A percentile compares a stretch with the other conserved stretches of the same genome.
Conservation (phyloP, 1,139 yeast genomes). For the Geotrichum aggregatum region DNA sequence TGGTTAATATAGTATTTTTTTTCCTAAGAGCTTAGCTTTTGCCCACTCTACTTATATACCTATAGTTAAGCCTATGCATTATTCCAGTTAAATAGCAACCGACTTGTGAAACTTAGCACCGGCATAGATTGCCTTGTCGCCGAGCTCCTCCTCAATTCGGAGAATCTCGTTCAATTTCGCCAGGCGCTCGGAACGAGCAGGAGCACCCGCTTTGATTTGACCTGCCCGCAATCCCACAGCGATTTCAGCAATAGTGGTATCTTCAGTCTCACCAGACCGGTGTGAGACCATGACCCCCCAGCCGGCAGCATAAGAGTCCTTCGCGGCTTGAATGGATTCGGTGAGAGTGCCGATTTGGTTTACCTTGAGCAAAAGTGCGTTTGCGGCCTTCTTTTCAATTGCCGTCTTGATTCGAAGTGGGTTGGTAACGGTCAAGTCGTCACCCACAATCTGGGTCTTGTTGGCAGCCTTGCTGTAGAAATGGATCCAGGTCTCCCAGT, state of each 20-base stretch:
- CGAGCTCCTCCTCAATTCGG: conserved; percentile 96
- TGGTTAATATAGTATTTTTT: no score
- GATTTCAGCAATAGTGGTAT: conserved; percentile 93
- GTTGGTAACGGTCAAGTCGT: conserved; percentile 97
- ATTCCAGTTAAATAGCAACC: conserved; percentile 30
- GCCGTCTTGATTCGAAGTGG: conserved; percentile 89
- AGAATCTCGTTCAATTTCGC: conserved; percentile 90
- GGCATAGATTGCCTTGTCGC: conserved; percentile 90
- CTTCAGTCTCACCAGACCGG: conserved; percentile 99
- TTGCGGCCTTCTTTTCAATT: conserved; percentile 89
- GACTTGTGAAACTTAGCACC: conserved; percentile 74
- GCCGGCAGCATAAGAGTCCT: conserved; percentile 82
- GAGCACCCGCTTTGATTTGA: conserved; percentile 99
- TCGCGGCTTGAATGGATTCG: conserved; percentile 90
- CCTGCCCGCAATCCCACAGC: conserved; percentile 95
- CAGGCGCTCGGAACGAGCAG: conserved; percentile 98
- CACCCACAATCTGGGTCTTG: conserved; percentile 86
- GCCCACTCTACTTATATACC: no score
- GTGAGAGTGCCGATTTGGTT: conserved; percentile 83
- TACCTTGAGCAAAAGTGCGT: conserved; percentile 90
- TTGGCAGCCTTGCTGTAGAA: conserved; percentile 63
- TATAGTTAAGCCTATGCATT: no score
- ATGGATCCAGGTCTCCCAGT: conserved; percentile 95
- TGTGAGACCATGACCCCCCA: conserved; percentile 98
- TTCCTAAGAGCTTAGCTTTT: no score